phyloP scores from a whole-genome alignment of 257 asterid species.

The Primulina huaijiensis region DNA sequence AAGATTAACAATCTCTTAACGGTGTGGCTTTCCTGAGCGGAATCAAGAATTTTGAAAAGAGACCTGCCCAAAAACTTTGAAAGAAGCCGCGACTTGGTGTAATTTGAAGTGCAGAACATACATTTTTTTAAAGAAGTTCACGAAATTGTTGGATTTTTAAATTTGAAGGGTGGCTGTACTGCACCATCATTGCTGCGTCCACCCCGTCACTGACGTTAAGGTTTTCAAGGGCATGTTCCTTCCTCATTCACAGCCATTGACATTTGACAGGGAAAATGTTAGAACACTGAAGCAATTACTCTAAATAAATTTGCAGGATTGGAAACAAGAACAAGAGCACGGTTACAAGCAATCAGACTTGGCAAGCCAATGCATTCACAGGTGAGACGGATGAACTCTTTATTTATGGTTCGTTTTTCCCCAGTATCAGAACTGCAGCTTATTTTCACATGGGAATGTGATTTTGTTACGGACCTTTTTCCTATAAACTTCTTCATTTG shows the following conservation, averaged over 20 bases:
- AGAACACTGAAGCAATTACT: not conserved
- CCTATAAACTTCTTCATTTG: not conserved
- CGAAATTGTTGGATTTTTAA: too few species aligned
- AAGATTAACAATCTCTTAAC: not conserved
- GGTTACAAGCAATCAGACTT: slow-evolving; percentile 44
- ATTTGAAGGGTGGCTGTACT: too few species aligned
- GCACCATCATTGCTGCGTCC: too few species aligned
- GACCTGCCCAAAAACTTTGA: not conserved
- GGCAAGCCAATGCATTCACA: slow-evolving; percentile 45
- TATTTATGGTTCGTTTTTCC: not conserved
- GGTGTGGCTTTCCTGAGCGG: not conserved
- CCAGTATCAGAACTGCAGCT: not conserved
- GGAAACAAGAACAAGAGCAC: slow-evolving; percentile 33
- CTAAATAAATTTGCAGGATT: slow-evolving; percentile 29
- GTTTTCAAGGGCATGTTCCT: too few species aligned
- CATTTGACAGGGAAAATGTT: not conserved
- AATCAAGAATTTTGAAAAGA: not conserved
- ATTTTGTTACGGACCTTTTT: not conserved
- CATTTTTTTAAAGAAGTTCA: too few species aligned
- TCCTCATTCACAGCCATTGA: too few species aligned
- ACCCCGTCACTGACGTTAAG: not conserved
- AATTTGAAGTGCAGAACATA: not conserved
- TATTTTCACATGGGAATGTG: too few species aligned
- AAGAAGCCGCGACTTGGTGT: not conserved
- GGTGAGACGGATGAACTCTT: slow-evolving; percentile 26